Base-by-base conservation (phyloP, 2,329 filamentous ascomycete species). In the Trichoderma oligosporum region DNA sequence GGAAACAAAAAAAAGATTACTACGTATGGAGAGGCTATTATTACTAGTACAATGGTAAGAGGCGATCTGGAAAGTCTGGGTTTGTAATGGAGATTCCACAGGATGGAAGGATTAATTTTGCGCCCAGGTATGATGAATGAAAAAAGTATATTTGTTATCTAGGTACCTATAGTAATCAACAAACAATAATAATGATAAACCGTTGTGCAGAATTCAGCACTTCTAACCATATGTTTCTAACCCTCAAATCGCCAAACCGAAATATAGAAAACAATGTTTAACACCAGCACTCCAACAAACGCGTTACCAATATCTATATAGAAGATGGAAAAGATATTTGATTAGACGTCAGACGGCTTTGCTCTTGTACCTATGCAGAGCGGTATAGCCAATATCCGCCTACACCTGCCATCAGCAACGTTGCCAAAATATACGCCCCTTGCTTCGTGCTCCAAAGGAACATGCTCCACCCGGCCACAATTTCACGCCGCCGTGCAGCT, bases 361-460 rank as follows among this genome's bases (percentile, higher is more conserved):
- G 8, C 9, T 39, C 24, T 11, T 12, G 8, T 16, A 14, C 16
- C 29, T 35, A 58, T 42, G 24, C 38, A 48, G 29, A 57, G 38
- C 61, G 61, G 47, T 64, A 68, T 14, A 72, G 57, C 77, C 76
- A 82, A 70, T 80, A 84, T 5, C 70, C 66, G 4, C 75, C 74
- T 6, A 76, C 62, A 7, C 73, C 71, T 9, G 79, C 58, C 2
- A 74, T 62, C 29, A 80, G 56, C 41, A 78, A 51, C 14, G 77
- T 75, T 2, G 69, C 69, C 33, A 84, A 65, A 9, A 79, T 67
- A 56, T 74, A 64, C 3, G 77, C 78, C 2, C 79, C 80, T 62
- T 80, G 72, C 60, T 71, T 74, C 9, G 81, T 83, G 62, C 79
- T 78, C 70, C 79, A 81, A 38, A 83, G 65, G 42, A 82, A 73